Conservation (phyloP, 164 flowering plant species). For the Aristolochia fimbriata region DNA sequence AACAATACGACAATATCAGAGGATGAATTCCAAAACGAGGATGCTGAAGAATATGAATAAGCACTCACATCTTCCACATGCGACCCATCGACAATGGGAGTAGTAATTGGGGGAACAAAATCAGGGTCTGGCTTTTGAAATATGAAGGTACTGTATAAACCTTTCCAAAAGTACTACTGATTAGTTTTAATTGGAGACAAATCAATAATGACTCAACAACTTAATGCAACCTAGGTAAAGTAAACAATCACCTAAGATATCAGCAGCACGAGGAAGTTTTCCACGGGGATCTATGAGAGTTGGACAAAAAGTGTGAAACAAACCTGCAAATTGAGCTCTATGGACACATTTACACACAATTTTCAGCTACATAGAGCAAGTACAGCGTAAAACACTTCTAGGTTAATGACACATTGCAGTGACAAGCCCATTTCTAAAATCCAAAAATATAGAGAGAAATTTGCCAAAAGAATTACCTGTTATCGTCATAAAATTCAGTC, state of each 20-base stretch:
- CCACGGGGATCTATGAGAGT: slow-evolving; percentile 81
- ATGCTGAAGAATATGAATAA: background rate
- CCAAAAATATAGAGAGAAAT: no score
- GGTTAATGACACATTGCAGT: no score
- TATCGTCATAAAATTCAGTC: slow-evolving; percentile 92
- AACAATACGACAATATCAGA: background rate
- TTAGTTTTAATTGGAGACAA: background rate
- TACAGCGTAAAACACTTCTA: no score
- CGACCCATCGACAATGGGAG: slow-evolving; percentile 35
- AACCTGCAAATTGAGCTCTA: slow-evolving; percentile 73
- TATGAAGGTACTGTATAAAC: slow-evolving; percentile 79
- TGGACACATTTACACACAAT: slow-evolving; percentile 1
- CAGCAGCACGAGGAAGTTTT: slow-evolving; percentile 77
- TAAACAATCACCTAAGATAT: slow-evolving; percentile 52
- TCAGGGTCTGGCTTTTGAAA: slow-evolving; percentile 94
- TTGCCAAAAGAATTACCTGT: slow-evolving; percentile 37
- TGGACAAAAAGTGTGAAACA: slow-evolving; percentile 49
- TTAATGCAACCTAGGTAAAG: background rate
- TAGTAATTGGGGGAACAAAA: slow-evolving; percentile 51
- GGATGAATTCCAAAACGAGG: background rate
- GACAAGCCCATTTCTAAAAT: no score
- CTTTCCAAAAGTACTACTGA: slow-evolving; percentile 24
- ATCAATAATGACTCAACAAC: background rate
- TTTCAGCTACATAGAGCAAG: background rate
- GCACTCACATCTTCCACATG: slow-evolving; percentile 2